Percentiles rank a stretch among this genome's conserved stretches.
phyloP scores from a whole-genome alignment of 2,329 filamentous ascomycete genomes.

The Pochonia chlamydosporia region DNA sequence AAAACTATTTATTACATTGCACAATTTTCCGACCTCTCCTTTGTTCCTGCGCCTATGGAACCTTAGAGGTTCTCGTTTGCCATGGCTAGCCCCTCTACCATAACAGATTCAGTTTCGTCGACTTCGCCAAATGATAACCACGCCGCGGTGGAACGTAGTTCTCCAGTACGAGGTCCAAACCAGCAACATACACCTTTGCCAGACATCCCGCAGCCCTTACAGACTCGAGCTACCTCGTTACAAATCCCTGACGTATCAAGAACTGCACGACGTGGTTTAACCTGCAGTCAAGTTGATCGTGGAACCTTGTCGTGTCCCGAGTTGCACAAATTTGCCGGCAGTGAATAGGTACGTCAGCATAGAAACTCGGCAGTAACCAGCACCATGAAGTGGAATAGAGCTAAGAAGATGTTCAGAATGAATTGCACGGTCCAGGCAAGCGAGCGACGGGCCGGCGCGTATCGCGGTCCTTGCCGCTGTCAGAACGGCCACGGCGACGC shows the following conservation, averaged over 20 bases:
- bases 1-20: too few relatives aligned
- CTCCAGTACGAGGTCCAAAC: neutral
- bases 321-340: neutral
- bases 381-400: neutral
- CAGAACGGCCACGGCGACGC: conserved; percentile 2
- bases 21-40: too few relatives aligned
- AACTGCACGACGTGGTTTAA: neutral
- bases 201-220: neutral
- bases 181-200: neutral
- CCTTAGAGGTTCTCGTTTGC: too few relatives aligned
- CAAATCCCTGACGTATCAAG: neutral
- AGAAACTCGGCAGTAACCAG: neutral
- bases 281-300: neutral
- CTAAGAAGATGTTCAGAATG: neutral
- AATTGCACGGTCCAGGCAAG: neutral
- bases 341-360: conserved; percentile 1
- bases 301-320: conserved; percentile 9
- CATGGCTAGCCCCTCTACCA: too few relatives aligned
- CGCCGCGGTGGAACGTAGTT: neutral
- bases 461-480: conserved; percentile 3
- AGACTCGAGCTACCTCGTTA: conserved; percentile 1
- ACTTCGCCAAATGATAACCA: too few relatives aligned
- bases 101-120: too few relatives aligned
- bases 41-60: too few relatives aligned
- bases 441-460: neutral